Conservation (phyloP, 2,329 filamentous ascomycete genomes). For the Fusarium oligoseptatum region DNA sequence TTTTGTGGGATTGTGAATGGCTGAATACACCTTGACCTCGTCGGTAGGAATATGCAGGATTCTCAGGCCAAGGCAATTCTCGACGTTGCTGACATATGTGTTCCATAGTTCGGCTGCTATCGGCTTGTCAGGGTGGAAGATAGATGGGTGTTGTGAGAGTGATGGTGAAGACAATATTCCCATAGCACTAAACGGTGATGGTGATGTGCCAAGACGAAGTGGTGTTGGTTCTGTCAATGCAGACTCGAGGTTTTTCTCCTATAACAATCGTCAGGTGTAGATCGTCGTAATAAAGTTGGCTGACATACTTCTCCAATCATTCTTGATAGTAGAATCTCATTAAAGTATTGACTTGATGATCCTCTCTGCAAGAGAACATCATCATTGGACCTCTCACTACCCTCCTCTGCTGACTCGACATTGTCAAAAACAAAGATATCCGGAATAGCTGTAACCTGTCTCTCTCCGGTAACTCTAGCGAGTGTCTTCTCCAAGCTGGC, state of each 20-base stretch:
- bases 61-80: not conserved
- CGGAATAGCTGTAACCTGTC: not conserved
- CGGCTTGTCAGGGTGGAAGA: constrained; percentile 1
- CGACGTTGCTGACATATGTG: not conserved
- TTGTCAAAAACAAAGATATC: not conserved
- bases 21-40: constrained; percentile 4
- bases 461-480: not conserved
- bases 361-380: not conserved
- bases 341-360: not conserved
- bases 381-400: not conserved
- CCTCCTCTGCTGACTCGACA: not conserved
- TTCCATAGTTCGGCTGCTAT: not conserved
- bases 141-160: not conserved
- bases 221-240: not conserved
- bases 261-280: not conserved
- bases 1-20: not conserved
- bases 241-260: not conserved
- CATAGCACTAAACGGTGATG: not conserved
- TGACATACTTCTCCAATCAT: not conserved
- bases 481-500: not conserved
- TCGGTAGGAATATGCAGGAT: constrained; percentile 3
- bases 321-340: not conserved
- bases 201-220: not conserved
- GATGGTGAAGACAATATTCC: not conserved
- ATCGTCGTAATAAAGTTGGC: not conserved